Percentiles rank a stretch among this genome's conserved stretches.
Conservation (phyloP, 2,329 filamentous ascomycete genomes). For the Fusarium nurragi region DNA sequence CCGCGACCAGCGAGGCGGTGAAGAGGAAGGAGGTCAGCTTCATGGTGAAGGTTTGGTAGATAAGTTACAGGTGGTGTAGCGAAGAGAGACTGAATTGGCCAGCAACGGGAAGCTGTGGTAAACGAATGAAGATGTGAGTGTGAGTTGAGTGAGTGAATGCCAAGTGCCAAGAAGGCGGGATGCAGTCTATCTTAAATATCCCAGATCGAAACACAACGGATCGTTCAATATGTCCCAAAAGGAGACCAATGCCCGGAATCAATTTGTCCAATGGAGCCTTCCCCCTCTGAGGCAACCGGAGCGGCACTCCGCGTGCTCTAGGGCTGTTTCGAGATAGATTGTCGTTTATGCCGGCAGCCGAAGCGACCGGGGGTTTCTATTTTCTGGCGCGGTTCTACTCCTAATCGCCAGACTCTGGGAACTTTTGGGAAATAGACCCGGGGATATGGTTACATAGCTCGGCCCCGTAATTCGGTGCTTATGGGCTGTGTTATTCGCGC, state of each 20-base stretch:
- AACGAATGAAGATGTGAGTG: conserved; percentile 4
- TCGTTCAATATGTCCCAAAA: background rate
- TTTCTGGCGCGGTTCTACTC: background rate
- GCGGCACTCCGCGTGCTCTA: background rate
- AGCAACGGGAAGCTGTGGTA: background rate
- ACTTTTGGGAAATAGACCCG: background rate
- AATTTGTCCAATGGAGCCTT: background rate
- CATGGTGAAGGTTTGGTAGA: conserved; percentile 3
- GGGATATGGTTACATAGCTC: background rate
- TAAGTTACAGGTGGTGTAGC: too few relatives aligned
- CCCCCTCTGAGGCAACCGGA: background rate
- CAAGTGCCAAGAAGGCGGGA: conserved; percentile 16
- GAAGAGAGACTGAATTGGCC: conserved; percentile 12
- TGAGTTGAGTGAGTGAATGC: conserved; percentile 5
- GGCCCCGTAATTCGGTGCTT: background rate
- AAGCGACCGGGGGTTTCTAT: background rate
- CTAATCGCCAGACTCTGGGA: background rate
- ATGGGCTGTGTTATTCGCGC: background rate
- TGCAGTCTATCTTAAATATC: conserved; percentile 2
- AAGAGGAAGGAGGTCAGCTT: conserved; percentile 22
- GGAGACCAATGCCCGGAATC: background rate
- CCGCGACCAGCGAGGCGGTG: conserved; percentile 26
- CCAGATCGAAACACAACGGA: background rate
- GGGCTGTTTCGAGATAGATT: conserved; percentile 5
- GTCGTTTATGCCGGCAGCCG: background rate